Base-by-base conservation (phyloP, 805 yeast genomes). In the Candida schatavii region DNA sequence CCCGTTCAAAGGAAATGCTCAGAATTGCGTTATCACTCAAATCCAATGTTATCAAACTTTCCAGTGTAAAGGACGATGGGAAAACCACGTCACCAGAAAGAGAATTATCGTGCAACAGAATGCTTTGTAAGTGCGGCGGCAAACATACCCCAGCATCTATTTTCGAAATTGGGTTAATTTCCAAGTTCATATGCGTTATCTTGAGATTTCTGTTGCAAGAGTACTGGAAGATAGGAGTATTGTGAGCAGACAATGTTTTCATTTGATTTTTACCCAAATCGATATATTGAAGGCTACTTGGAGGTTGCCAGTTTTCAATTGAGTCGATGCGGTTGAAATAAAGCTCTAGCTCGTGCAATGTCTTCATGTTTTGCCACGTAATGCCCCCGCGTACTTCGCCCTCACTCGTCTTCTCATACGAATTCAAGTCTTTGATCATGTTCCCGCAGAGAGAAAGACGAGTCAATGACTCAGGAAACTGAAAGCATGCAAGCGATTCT, bases 371-470 rank as follows among this genome's bases (percentile, higher is more conserved):
- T 3, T 35, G 35, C 72, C 71, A 66, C 34, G 42, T 43, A 13
- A 46, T 30, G 5, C 41, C 32, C 9, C 40, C 47, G n/a, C n/a
- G n/a, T 11, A 23, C 27, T 4, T 40, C 44, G 11, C 52, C 49
- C 25, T 41, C 34, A 5, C 27, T 23, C 10, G 11, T 23, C 19
- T 33, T 20, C 25, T 43, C 27, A 38, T 62, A 64, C 2, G 52
- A 32, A 7, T 42, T 37, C 38, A 64, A 46, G 26, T 54, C 54
- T 5, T 22, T 35, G 18, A 64, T 49, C 11, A 46, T 42, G 43
- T 62, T 62, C 2, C 63, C 64, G 3, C 57, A 43, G 18, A 64
- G 45, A 3, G 56, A 49, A 14, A 64, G 47, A 13, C 46, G 48
- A 17, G 39, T 35, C 22, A 64, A 43, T 2, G 59, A 52, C 1